A percentile compares a stretch with the other conserved stretches of the same genome.
Evolutionary conservation across 2,329 filamentous ascomycete genomes (phyloP).

Genomic region (Trichophyton mentagrophytes): DNA sequence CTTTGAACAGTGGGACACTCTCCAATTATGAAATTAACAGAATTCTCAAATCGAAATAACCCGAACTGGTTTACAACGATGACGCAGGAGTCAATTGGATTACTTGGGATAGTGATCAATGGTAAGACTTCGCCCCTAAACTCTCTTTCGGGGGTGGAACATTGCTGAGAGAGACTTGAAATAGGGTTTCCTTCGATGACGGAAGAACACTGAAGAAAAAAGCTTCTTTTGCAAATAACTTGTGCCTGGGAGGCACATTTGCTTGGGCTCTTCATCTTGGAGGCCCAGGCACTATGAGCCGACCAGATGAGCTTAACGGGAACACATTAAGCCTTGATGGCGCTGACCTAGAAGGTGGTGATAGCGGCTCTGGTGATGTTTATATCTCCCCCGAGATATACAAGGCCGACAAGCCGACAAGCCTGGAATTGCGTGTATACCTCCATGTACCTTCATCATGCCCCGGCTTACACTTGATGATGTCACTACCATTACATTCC

Average conservation of each 20-base stretch:
- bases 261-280: constrained; percentile 8
- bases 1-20: constrained; percentile 17
- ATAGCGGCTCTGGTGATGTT: constrained; percentile 12
- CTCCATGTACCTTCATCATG: constrained; percentile 15
- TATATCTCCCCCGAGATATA: constrained; percentile 14
- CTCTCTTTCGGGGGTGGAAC: neutral
- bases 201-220: constrained; percentile 24
- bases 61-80: neutral
- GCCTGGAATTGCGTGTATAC: constrained; percentile 11
- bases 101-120: constrained; percentile 7
- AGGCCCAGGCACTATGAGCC: constrained; percentile 7
- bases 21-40: constrained; percentile 23
- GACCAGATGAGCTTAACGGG: neutral
- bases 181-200: constrained; percentile 22
- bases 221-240: constrained; percentile 20
- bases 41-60: constrained; percentile 12
- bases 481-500: constrained; percentile 13
- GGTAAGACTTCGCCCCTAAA: neutral
- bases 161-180: neutral
- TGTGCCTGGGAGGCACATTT: constrained; percentile 22
- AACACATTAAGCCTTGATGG: constrained; percentile 5
- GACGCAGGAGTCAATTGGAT: constrained; percentile 6
- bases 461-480: constrained; percentile 9
- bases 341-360: constrained; percentile 5
- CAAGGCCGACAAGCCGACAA: constrained; percentile 6